Conservation (phyloP, 495 filamentous ascomycete species). For the Chlorociboria aeruginascens region DNA sequence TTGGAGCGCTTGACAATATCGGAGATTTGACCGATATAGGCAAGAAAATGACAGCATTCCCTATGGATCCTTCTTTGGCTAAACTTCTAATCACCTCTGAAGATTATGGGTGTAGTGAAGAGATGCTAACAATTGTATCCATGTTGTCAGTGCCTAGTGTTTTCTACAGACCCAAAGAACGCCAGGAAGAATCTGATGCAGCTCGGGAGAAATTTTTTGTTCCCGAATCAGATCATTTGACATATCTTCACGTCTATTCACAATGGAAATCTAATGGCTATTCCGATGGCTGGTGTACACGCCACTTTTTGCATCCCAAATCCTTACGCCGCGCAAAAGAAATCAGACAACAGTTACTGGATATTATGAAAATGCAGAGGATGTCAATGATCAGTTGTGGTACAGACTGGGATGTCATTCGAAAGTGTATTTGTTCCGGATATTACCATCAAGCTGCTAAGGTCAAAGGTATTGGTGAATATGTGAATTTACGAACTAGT, state of each 20-base stretch:
- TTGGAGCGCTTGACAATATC: conserved; percentile 87
- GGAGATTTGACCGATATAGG: conserved; percentile 84
- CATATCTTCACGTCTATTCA: conserved; percentile 88
- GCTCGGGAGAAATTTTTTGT: conserved; percentile 99
- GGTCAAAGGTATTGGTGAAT: conserved; percentile 93
- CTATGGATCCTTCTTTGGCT: conserved; percentile 88
- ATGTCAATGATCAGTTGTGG: conserved; percentile 83
- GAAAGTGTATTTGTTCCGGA: conserved; percentile 93
- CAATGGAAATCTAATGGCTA: conserved; percentile 90
- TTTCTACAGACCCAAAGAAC: conserved; percentile 95
- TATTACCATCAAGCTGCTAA: conserved; percentile 99
- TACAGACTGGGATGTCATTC: conserved; percentile 91
- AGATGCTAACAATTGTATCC: conserved; percentile 95
- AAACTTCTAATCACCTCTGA: conserved; percentile 86
- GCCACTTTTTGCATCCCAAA: conserved; percentile 90
- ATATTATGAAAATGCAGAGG: conserved; percentile 91
- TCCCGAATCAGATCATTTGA: conserved; percentile 92
- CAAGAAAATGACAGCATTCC: conserved; percentile 89
- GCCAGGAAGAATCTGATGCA: conserved; percentile 90
- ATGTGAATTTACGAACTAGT: conserved; percentile 88
- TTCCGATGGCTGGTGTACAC: conserved; percentile 82
- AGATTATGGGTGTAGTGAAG: conserved; percentile 85
- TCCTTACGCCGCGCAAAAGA: conserved; percentile 82
- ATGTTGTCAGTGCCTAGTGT: conserved; percentile 96
- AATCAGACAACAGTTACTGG: conserved; percentile 81